These are phyloP conservation scores for Prosopis cineraria DNA, from an alignment of 306 rosid species.

Conservation along the genomic window DNA sequence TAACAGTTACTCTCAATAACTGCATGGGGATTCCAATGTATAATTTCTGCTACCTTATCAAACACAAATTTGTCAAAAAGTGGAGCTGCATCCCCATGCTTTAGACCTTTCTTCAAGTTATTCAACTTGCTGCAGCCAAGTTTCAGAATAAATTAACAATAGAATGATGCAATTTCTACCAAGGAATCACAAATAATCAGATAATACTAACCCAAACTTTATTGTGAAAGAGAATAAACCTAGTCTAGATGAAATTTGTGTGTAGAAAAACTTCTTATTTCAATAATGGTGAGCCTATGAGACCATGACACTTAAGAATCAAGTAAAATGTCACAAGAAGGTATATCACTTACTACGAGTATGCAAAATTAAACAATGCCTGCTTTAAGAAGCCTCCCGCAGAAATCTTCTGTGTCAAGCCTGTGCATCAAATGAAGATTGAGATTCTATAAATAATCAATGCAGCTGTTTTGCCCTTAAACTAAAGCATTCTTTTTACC, in stretches of 20 bases:
- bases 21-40: background rate
- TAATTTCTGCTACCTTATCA: conserved; percentile 59
- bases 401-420: conserved; percentile 80
- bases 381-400: conserved; percentile 73
- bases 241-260: conserved; percentile 15
- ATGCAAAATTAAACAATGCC: conserved; percentile 73
- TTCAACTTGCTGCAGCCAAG: conserved; percentile 63
- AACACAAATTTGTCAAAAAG: conserved; percentile 80
- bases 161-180: conserved; percentile 23
- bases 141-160: conserved; percentile 24
- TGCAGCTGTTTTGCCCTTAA: background rate
- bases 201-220: background rate
- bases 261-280: background rate
- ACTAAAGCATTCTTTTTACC: background rate
- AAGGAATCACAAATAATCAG: conserved; percentile 15
- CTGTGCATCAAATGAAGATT: conserved; percentile 48
- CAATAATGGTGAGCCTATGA: background rate
- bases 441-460: background rate
- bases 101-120: conserved; percentile 70
- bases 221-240: background rate
- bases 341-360: conserved; percentile 66
- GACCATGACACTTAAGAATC: background rate
- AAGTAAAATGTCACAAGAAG: background rate
- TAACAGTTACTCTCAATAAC: background rate
- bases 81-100: conserved; percentile 65